phyloP scores from a whole-genome alignment of 345 rosid genomes.

The Linum lewisii region DNA sequence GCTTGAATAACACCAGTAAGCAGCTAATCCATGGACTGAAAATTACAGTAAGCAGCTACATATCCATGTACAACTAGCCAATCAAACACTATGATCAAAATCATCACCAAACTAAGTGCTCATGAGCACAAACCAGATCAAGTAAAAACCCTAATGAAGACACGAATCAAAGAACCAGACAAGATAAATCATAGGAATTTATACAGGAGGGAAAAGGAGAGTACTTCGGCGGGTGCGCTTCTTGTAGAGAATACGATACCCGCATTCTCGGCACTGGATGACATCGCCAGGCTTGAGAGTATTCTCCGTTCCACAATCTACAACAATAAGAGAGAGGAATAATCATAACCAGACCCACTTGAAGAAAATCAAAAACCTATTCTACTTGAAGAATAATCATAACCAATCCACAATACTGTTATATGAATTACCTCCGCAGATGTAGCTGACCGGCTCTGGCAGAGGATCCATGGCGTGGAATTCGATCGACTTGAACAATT shows the following conservation, averaged over 20 bases:
- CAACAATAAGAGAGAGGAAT: background rate
- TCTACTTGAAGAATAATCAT: background rate
- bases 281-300: slow-evolving; percentile 72
- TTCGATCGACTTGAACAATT: no score
- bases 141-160: background rate
- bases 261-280: slow-evolving; percentile 92
- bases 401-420: background rate
- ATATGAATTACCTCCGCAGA: slow-evolving; percentile 55
- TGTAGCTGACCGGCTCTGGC: slow-evolving; percentile 78
- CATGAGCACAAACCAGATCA: no score
- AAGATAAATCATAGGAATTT: background rate
- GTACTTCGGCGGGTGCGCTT: slow-evolving; percentile 88
- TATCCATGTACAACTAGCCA: no score
- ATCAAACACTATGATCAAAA: no score
- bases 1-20: background rate
- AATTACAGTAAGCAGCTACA: background rate
- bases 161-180: background rate
- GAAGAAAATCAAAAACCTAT: background rate
- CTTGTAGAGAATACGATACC: slow-evolving; percentile 84
- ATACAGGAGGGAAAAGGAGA: background rate
- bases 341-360: background rate
- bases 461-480: slow-evolving; percentile 54
- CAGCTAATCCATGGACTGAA: background rate
- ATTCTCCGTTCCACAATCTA: slow-evolving; percentile 81
- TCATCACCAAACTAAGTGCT: no score